Evolutionary conservation across 495 filamentous ascomycete species (phyloP), one percentile per base, ranked within the genome.

Genomic region (Viridothelium virens): DNA sequence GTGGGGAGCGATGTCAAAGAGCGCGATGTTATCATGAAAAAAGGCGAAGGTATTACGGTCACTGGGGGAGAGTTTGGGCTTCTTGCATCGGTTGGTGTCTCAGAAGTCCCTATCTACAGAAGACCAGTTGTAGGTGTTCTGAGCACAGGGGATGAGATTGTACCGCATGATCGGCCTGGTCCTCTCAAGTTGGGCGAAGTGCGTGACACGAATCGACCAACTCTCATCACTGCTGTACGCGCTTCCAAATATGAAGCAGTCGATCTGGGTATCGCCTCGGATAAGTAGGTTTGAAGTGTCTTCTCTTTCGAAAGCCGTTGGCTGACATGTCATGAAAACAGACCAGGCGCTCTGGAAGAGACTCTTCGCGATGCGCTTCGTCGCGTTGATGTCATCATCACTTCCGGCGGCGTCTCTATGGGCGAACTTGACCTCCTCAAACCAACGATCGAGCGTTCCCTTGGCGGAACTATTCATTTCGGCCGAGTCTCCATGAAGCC

Each of bases 401-500:
- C 95, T 12, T 92, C 90, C 0, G 94, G 94, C 39, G 95, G 94
- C 25, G 94, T 97, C 31, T 96, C 91, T 14, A 99, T 99, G 94
- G 94, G 94, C 67, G 94, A 99, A 77, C 86, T 96, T 0, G 94
- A 99, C 73, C 86, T 99, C 38, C 86, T 99, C 61, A 99, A 99
- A 76, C 94, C 95, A 1, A 97, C 92, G 3, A 91, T 99, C 73
- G 94, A 97, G 78, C 87, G 92, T 63, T 81, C 86, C 2, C 84
- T 97, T 4, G 89, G 91, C 66, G 94, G 94, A 14, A 96, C 89
- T 0, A 96, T 99, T 71, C 94, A 97, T 76, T 99, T 99, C 73
- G 94, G 94, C 48, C 87, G 95, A 37, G 95, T 97, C 5, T 84
- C 87, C 37, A 97, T 99, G 94, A 97, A 97, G 78, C 94, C 94